Evolutionary conservation across 225 moss, liverwort and hornwort species (phyloP).

Genomic region (Polytrichum formosum): DNA sequence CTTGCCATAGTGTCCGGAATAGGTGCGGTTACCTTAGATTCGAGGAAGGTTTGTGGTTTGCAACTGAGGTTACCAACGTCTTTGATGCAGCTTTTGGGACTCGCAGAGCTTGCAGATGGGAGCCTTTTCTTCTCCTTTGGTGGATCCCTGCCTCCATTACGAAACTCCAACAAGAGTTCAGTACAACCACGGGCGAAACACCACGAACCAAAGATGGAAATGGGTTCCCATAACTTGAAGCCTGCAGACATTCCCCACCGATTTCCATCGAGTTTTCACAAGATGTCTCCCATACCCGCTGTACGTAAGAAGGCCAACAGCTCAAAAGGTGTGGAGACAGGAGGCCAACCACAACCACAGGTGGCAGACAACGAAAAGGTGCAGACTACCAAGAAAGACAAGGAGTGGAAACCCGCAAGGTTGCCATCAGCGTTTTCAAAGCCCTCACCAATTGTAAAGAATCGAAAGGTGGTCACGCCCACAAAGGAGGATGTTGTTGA

Average conservation of each 20-base stretch:
- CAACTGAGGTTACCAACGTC: conserved; percentile 64
- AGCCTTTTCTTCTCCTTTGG: conserved; percentile 76
- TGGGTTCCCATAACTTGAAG: conserved; percentile 10
- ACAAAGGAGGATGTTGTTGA: conserved; percentile 2
- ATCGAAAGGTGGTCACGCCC: conserved; percentile 10
- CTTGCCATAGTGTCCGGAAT: no score
- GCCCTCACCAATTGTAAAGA: conserved; percentile 52
- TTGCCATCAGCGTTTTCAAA: conserved; percentile 38
- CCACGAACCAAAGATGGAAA: conserved; percentile 7
- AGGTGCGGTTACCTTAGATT: no score
- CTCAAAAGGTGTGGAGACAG: conserved; percentile 1
- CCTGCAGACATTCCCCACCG: conserved; percentile 33
- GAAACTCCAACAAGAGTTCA: conserved; percentile 16
- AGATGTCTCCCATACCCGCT: conserved; percentile 56
- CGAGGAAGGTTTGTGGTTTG: conserved; percentile 16
- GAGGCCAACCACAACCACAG: conserved; percentile 7
- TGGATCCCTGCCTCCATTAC: conserved; percentile 23
- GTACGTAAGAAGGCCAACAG: conserved; percentile 28
- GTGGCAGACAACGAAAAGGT: conserved; percentile 12
- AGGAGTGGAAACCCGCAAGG: conserved; percentile 15
- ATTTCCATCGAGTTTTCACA: conserved; percentile 49
- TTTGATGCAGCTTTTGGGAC: conserved; percentile 85
- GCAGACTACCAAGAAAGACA: conserved; percentile 13
- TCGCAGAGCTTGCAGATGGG: conserved; percentile 96
- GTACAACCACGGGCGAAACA: conserved; percentile 20